Conservation (phyloP, 2,329 filamentous ascomycete species). For the Aspergillus sp. region DNA sequence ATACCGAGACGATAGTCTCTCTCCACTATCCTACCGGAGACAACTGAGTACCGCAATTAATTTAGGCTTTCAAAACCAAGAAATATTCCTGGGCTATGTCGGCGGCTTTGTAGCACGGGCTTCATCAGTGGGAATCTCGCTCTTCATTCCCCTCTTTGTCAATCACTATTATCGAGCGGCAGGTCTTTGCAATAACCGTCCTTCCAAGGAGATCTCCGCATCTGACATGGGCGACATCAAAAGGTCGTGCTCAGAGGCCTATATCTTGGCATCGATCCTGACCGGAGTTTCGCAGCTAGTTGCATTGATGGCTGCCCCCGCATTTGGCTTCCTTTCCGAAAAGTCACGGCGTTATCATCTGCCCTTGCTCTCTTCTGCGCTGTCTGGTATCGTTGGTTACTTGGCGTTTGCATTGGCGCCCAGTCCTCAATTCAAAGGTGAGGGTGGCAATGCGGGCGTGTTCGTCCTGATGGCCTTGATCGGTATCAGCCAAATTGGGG, state of each 20-base stretch:
- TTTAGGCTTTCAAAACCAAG: constrained; percentile 66
- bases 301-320: constrained; percentile 74
- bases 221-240: constrained; percentile 59
- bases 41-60: constrained; percentile 58
- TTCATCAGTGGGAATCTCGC: constrained; percentile 87
- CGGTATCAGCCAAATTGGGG: constrained; percentile 89
- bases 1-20: constrained; percentile 2
- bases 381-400: constrained; percentile 73
- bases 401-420: constrained; percentile 64
- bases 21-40: constrained; percentile 35
- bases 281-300: constrained; percentile 84
- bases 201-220: constrained; percentile 20
- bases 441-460: constrained; percentile 61
- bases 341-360: constrained; percentile 60
- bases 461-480: constrained; percentile 73
- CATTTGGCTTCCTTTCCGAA: constrained; percentile 81
- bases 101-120: constrained; percentile 92
- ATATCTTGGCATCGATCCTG: constrained; percentile 77
- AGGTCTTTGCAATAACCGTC: constrained; percentile 61
- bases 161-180: constrained; percentile 82
- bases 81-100: constrained; percentile 80
- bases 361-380: constrained; percentile 65
- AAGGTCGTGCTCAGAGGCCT: constrained; percentile 75
- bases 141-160: constrained; percentile 89
- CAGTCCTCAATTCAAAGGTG: constrained; percentile 67